Base-by-base conservation (phyloP, 805 yeast species). In the Candida adriatica region DNA sequence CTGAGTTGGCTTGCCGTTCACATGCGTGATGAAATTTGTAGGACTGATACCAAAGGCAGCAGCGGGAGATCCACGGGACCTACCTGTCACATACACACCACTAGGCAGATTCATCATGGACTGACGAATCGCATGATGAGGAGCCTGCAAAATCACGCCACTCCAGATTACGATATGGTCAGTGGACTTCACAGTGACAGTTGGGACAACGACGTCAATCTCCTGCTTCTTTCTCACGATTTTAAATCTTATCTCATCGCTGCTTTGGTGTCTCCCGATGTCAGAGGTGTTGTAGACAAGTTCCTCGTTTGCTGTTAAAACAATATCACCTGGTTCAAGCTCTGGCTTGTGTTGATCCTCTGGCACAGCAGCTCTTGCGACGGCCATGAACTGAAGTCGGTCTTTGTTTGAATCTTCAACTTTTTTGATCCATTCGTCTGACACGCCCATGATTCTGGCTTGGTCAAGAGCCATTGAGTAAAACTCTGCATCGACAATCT, bases 91-190 rank as follows among this genome's bases (percentile, higher is more conserved):
- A 51, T 87, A 88, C n/a, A 88, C 92, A 33, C 74, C 76, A 13
- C 90, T 79, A 9, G 94, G 95, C 31, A 85, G 62, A 34, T 71
- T 66, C 32, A 73, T 73, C 71, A 83, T 78, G 23, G 82, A 75
- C 59, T 87, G 95, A 41, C 88, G 73, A 13, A 87, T 95, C 7
- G 92, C 90, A 50, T 82, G 94, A 55, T 86, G 96, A n/a, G 96
- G 95, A 23, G 75, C 70, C 51, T 88, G 96, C 20, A 88, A 56
- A 6, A 80, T 59, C 24, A 87, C 79, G 15, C 96, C 96, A 31
- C 87, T 74, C 92, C 95, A 88, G 29, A 71, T 65, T 7, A 83
- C 78, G 24, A 85, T 61, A 34, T 79, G 77, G 23, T 72, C 69
- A 2, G 94, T 85, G 24, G 68, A 66, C 18, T 66, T 61, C 4